These are phyloP conservation scores for Penicillium alfredii DNA, from an alignment of 495 filamentous ascomycete species.

Conservation along the genomic window DNA sequence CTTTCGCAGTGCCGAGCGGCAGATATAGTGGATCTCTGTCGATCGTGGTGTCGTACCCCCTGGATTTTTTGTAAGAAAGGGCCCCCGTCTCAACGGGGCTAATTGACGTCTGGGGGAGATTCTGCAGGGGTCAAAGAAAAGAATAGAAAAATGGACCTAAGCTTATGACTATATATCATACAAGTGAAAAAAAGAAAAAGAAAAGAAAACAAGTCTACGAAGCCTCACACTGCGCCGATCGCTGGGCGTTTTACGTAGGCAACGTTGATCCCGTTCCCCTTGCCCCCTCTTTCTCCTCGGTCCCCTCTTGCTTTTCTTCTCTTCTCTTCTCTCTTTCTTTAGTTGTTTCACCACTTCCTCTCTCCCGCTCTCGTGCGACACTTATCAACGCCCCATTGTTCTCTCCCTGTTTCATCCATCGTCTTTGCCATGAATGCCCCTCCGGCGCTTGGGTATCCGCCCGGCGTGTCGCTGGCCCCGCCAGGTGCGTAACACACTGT, in stretches of 20 bases:
- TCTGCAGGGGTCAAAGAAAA: constrained; percentile 1
- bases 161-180: background rate
- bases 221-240: constrained; percentile 3
- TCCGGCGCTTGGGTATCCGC: constrained; percentile 35
- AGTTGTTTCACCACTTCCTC: background rate
- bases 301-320: constrained; percentile 1
- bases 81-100: no score
- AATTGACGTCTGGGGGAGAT: constrained; percentile 10
- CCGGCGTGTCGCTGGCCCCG: constrained; percentile 34
- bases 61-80: constrained; percentile 8
- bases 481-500: constrained; percentile 34
- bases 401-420: constrained; percentile 19
- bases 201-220: background rate
- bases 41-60: constrained; percentile 10
- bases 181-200: background rate
- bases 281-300: constrained; percentile 3
- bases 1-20: no score
- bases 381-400: constrained; percentile 7
- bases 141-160: background rate
- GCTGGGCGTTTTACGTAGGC: constrained; percentile 5
- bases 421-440: constrained; percentile 33
- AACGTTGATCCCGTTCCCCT: constrained; percentile 12
- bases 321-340: background rate
- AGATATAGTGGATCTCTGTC: constrained; percentile 11
- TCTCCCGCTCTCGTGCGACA: constrained; percentile 19